Evolutionary conservation across 768 basidiomycete species (phyloP).

Genomic region (Lentinula aciculospora): DNA sequence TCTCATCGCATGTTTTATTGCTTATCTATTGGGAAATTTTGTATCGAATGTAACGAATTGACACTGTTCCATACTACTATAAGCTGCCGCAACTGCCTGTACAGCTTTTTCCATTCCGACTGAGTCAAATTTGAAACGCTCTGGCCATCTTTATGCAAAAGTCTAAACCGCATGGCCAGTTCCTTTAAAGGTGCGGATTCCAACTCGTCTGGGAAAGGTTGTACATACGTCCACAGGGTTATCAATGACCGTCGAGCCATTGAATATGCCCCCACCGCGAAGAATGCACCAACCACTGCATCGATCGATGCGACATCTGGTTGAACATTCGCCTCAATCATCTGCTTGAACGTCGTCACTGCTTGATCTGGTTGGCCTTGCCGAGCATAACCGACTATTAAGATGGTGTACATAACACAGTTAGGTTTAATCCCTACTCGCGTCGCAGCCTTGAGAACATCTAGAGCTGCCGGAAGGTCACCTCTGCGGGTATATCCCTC

Average conservation of each 20-base stretch:
- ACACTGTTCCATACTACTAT: constrained; percentile 10
- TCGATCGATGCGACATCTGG: constrained; percentile 73
- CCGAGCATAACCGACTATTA: constrained; percentile 69
- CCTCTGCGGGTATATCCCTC: constrained; percentile 62
- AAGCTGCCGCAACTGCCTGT: constrained; percentile 25
- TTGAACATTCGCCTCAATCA: constrained; percentile 53
- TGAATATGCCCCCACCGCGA: constrained; percentile 44
- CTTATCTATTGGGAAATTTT: not conserved
- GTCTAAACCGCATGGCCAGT: constrained; percentile 44
- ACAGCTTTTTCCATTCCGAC: constrained; percentile 28
- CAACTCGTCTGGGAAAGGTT: constrained; percentile 53
- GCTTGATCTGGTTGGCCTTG: constrained; percentile 50
- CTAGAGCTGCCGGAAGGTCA: constrained; percentile 51
- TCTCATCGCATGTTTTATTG: not conserved
- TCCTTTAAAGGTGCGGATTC: constrained; percentile 35
- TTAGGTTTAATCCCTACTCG: constrained; percentile 50
- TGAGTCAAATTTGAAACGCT: constrained; percentile 20
- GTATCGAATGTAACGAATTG: not conserved
- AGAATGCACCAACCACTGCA: constrained; percentile 65
- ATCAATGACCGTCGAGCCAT: constrained; percentile 51
- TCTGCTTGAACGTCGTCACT: constrained; percentile 48
- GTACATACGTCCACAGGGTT: constrained; percentile 58
- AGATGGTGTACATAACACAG: constrained; percentile 69
- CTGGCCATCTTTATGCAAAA: constrained; percentile 21
- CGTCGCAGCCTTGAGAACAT: constrained; percentile 47